These are phyloP conservation scores for Fusarium praegraminearum DNA, from an alignment of 2,329 filamentous ascomycete genomes.

Conservation along the genomic window DNA sequence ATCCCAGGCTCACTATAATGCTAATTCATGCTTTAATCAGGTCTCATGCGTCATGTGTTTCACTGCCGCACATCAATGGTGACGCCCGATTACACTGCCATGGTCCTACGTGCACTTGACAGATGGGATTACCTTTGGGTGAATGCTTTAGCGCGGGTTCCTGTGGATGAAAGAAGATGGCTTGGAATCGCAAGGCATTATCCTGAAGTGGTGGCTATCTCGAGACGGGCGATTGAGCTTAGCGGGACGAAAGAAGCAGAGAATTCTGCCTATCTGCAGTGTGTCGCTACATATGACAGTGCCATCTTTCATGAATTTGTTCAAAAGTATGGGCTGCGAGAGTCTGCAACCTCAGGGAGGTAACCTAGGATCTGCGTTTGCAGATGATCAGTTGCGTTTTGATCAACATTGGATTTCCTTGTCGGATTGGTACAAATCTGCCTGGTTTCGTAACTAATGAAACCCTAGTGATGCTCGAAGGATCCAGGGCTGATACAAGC, in stretches of 20 bases:
- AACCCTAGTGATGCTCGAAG: background rate
- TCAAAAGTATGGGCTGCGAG: background rate
- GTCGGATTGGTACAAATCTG: background rate
- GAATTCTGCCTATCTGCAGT: slow-evolving; percentile 11
- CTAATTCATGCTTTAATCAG: background rate
- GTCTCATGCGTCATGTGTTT: slow-evolving; percentile 15
- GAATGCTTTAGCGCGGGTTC: background rate
- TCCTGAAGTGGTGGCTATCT: slow-evolving; percentile 19
- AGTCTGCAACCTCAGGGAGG: background rate
- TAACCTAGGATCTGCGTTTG: background rate
- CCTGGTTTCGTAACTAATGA: background rate
- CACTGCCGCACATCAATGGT: slow-evolving; percentile 18
- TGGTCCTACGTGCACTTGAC: slow-evolving; percentile 12
- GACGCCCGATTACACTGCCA: background rate
- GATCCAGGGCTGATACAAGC: background rate
- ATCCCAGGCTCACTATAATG: fast-evolving
- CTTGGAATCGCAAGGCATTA: slow-evolving; percentile 25
- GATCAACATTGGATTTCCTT: background rate
- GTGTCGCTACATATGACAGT: slow-evolving; percentile 17
- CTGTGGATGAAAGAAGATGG: slow-evolving; percentile 8
- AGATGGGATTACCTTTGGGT: slow-evolving; percentile 33
- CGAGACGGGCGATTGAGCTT: slow-evolving; percentile 10
- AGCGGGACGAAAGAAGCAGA: background rate
- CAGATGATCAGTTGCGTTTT: background rate
- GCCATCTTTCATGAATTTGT: slow-evolving; percentile 11